Conservation (phyloP, 345 rosid genomes). For the Cardamine resedifolia region DNA sequence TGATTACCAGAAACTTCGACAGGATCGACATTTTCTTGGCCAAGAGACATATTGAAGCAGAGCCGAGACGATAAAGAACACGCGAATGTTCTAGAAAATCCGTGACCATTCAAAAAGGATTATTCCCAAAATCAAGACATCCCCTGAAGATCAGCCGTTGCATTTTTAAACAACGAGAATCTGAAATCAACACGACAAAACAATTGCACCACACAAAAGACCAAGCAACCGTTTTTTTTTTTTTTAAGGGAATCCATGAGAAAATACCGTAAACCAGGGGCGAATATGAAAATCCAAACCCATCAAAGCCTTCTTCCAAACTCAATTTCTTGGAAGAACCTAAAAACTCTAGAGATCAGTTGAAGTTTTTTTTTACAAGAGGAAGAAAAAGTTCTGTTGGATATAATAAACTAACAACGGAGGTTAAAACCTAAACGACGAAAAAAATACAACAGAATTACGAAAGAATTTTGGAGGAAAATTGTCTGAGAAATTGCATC, state of each 20-base stretch:
- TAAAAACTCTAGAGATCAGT: conserved; percentile 11
- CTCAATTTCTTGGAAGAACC: conserved; percentile 23
- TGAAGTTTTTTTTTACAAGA: not conserved
- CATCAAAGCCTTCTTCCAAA: conserved; percentile 19
- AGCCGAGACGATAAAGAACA: conserved; percentile 21
- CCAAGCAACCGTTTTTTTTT: not conserved
- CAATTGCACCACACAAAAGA: conserved; percentile 3
- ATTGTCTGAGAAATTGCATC: conserved; percentile 32
- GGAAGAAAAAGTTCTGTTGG: not conserved
- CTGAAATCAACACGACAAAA: conserved; percentile 16
- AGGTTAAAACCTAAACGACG: conserved; percentile 14
- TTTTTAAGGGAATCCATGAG: not conserved
- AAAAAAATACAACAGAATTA: not conserved
- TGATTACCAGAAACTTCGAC: conserved; percentile 47
- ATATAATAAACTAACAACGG: not conserved
- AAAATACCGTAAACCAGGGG: conserved; percentile 22
- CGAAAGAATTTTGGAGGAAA: conserved; percentile 20
- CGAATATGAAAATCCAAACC: conserved; percentile 7
- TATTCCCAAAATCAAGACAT: conserved; percentile 10
- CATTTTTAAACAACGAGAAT: conserved; percentile 9
- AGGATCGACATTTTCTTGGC: conserved; percentile 46
- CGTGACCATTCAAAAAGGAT: conserved; percentile 28
- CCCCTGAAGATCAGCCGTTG: conserved; percentile 20
- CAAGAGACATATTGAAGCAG: conserved; percentile 54
- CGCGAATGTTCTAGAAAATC: conserved; percentile 18